Evolutionary conservation across 2,329 filamentous ascomycete species (phyloP), one percentile per base, ranked within the genome.

Genomic region (Penicillium paneum): DNA sequence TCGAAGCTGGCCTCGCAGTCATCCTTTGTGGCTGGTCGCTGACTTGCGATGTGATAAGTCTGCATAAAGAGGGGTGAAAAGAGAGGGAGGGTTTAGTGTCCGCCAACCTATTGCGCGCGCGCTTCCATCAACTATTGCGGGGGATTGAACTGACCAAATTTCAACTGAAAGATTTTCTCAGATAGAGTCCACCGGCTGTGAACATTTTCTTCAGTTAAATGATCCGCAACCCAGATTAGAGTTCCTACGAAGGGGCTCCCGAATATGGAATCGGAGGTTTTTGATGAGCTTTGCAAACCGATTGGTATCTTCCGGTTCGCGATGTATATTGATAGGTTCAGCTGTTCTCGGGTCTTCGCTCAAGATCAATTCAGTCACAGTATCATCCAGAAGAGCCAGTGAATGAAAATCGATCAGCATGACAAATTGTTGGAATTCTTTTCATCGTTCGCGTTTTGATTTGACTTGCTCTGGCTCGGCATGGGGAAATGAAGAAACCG

Each of bases 291-390:
- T 49, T 29, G 26, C 2, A 40, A 49, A 34, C 36, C n/a, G 5
- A 41, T 41, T 49, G 8, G 47, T 49, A 50, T 44, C 32, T 45
- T 53, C 29, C 21, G 28, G 49, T 32, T 50, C 38, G 34, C 35
- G 36, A 40, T 32, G 31, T 21, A 52, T 40, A 12, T 34, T 46
- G 15, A 44, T 15, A 26, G n/a, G 28, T n/a, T 41, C 36, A 17
- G 45, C 45, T 45, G 36, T 49, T 50, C 45, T 28, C 12, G 34
- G 17, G 4, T 51, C 49, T 52, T 40, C 54, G 31, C 47, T 48
- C 15, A 66, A 31, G 8, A 62, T 51, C 8, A 64, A 1, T 45
- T 65, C 57, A 46, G 59, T 65, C 17, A 65, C 50, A 29, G 61
- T 63, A 43, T 65, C 34, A 31, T 53, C 32, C 17, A 66, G 47